Evolutionary conservation across 228 moss, liverwort and hornwort genomes (phyloP).

Genomic region (Sphagnum magellanicum): DNA sequence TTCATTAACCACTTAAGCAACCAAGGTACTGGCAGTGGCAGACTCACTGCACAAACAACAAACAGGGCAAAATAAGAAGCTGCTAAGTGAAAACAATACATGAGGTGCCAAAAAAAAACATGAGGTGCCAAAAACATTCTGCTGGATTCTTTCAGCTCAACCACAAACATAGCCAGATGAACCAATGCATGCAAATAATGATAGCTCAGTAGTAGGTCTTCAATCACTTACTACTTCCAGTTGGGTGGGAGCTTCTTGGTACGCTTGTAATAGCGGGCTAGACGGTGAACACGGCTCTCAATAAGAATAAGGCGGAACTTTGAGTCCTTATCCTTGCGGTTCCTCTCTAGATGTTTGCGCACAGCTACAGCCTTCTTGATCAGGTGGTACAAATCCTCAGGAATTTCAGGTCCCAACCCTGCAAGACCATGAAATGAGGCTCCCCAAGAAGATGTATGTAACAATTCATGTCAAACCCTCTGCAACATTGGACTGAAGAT

Average conservation of each 20-base stretch:
- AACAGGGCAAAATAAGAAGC: neutral
- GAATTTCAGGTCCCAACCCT: conserved; percentile 86
- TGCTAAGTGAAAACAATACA: neutral
- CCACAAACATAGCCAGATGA: neutral
- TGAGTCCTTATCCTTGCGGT: conserved; percentile 83
- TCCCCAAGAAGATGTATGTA: neutral
- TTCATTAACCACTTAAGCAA: conserved; percentile 30
- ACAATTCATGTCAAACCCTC: neutral
- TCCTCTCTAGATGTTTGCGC: conserved; percentile 86
- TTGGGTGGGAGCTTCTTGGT: conserved; percentile 92
- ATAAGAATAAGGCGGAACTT: conserved; percentile 81
- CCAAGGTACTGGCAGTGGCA: conserved; percentile 76
- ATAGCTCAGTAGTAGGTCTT: too few relatives aligned
- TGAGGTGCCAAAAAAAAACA: neutral
- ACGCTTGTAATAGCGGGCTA: conserved; percentile 89
- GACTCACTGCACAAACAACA: conserved; percentile 34
- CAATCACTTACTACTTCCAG: conserved; percentile 77
- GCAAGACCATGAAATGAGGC: neutral
- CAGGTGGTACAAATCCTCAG: conserved; percentile 76
- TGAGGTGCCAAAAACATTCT: neutral
- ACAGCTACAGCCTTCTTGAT: conserved; percentile 91
- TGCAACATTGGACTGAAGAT: neutral
- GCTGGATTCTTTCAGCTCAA: neutral
- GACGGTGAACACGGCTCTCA: conserved; percentile 77
- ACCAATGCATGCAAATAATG: neutral